Percentiles rank a stretch among this genome's conserved stretches.
Conservation (phyloP, 2,329 filamentous ascomycete genomes). For the Trichoderma arundinaceum region DNA sequence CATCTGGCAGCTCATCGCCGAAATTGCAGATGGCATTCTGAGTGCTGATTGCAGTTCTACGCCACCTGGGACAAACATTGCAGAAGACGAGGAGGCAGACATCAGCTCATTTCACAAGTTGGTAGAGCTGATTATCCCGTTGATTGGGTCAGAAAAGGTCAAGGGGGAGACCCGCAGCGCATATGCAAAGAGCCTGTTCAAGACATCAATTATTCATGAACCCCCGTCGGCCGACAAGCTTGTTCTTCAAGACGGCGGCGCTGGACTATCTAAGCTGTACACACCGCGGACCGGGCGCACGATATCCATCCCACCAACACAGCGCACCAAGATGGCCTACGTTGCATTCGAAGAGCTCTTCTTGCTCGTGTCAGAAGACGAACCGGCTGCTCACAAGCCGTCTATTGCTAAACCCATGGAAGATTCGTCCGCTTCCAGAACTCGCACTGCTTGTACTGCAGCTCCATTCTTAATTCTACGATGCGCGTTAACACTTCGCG, state of each 20-base stretch:
- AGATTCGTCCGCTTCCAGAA: constrained; percentile 46
- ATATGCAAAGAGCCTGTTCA: constrained; percentile 79
- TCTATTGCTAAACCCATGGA: constrained; percentile 41
- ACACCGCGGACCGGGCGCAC: constrained; percentile 73
- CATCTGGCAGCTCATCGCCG: constrained; percentile 74
- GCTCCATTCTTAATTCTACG: constrained; percentile 84
- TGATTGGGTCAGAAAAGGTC: constrained; percentile 69
- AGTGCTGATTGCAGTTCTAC: constrained; percentile 64
- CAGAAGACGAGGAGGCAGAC: constrained; percentile 80
- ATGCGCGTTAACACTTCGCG: constrained; percentile 77
- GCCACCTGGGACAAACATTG: constrained; percentile 55
- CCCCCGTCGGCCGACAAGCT: constrained; percentile 61
- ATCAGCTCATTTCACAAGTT: constrained; percentile 74
- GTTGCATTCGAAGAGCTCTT: constrained; percentile 82
- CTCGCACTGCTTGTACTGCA: constrained; percentile 73
- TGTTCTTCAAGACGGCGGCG: constrained; percentile 55
- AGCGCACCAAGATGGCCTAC: constrained; percentile 76
- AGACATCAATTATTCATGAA: constrained; percentile 78
- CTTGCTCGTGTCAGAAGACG: constrained; percentile 60
- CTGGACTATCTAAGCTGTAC: constrained; percentile 65
- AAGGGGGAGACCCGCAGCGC: constrained; percentile 69
- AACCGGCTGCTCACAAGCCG: constrained; percentile 47
- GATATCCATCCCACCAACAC: constrained; percentile 66
- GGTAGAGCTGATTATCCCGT: constrained; percentile 73
- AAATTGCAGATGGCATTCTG: constrained; percentile 71